phyloP scores from a whole-genome alignment of 192 early-diverging fungal genomes.

The Backusella parvicylindrica region DNA sequence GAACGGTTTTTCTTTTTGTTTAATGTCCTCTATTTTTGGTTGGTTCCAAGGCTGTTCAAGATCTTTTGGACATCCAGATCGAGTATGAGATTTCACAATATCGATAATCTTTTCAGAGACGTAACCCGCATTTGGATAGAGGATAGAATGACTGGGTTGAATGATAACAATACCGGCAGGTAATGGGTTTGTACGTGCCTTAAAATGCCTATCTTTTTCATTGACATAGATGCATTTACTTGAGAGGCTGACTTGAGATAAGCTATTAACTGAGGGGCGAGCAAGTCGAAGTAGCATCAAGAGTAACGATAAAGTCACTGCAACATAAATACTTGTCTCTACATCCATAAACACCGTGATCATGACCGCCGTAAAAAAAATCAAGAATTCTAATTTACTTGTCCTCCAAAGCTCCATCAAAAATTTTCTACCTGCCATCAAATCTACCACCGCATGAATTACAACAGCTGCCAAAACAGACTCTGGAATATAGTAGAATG shows the following conservation, averaged over 20 bases:
- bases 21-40: not conserved
- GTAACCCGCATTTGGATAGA: constrained; percentile 69
- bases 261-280: constrained; percentile 50
- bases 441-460: constrained; percentile 65
- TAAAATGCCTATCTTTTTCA: constrained; percentile 18
- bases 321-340: constrained; percentile 70
- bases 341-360: constrained; percentile 60
- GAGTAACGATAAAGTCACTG: constrained; percentile 64
- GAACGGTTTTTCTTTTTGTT: constrained; percentile 34
- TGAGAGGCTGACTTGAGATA: constrained; percentile 32
- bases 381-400: constrained; percentile 46
- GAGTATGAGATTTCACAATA: constrained; percentile 11
- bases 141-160: constrained; percentile 59
- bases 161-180: constrained; percentile 70
- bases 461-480: constrained; percentile 78
- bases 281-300: constrained; percentile 78
- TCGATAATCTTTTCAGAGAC: constrained; percentile 53
- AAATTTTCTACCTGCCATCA: constrained; percentile 58
- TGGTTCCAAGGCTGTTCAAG: constrained; percentile 19
- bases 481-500: constrained; percentile 81
- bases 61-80: constrained; percentile 8
- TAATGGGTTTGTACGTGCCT: constrained; percentile 6
- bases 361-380: constrained; percentile 45
- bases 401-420: constrained; percentile 57
- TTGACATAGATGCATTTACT: constrained; percentile 21